Conservation (phyloP, 495 filamentous ascomycete genomes). For the Parachaetomium inaequale region DNA sequence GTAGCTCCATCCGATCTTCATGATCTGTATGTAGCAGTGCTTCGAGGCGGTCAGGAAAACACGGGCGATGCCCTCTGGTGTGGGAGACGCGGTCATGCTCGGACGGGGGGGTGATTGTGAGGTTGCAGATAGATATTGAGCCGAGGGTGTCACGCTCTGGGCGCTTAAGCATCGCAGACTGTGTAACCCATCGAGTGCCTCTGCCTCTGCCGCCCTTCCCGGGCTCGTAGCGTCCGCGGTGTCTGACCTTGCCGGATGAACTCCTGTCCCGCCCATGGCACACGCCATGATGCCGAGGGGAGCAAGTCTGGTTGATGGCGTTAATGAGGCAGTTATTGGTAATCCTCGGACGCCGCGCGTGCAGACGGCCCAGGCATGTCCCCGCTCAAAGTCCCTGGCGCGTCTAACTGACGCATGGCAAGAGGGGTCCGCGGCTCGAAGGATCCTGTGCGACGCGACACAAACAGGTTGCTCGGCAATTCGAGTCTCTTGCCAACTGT, state of each 20-base stretch:
- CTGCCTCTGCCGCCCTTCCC: background rate
- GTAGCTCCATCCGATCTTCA: background rate
- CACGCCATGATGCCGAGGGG: background rate
- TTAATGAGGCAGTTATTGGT: constrained; percentile 2
- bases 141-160: background rate
- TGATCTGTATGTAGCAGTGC: background rate
- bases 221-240: too few relatives aligned
- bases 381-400: background rate
- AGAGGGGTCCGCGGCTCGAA: background rate
- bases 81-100: background rate
- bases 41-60: constrained; percentile 8
- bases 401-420: constrained; percentile 1
- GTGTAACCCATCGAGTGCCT: constrained; percentile 2
- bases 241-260: too few relatives aligned
- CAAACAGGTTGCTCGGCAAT: background rate
- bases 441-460: constrained; percentile 7
- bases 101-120: constrained; percentile 1
- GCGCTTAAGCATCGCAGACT: background rate
- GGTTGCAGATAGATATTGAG: constrained; percentile 8
- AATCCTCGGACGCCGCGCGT: too few relatives aligned
- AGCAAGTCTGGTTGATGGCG: background rate
- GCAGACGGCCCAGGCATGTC: too few relatives aligned
- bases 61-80: background rate
- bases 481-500: background rate
- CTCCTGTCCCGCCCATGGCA: background rate